A percentile compares a stretch with the other conserved stretches of the same genome.
phyloP scores from a whole-genome alignment of 106 monocot genomes.

The Xerophyta viscosa region DNA sequence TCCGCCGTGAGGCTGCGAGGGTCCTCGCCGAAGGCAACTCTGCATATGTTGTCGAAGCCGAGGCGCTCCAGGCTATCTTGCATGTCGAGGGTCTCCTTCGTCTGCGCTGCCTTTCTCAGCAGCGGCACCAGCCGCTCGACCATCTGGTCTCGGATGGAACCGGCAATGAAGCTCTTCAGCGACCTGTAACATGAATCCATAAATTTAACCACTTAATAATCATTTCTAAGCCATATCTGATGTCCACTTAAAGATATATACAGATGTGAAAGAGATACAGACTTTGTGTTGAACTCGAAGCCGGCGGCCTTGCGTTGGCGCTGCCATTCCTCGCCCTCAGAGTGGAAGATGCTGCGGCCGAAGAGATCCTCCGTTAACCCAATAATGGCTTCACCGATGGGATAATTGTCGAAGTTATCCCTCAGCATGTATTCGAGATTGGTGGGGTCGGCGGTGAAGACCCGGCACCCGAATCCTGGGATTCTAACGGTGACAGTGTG shows the following conservation, averaged over 20 bases:
- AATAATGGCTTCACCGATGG: slow-evolving; percentile 10
- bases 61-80: slow-evolving; percentile 40
- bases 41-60: slow-evolving; percentile 49
- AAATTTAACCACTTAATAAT: too few relatives aligned
- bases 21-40: slow-evolving; percentile 45
- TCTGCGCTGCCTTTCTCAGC: not conserved
- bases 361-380: slow-evolving; percentile 12
- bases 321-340: slow-evolving; percentile 17
- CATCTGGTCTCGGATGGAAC: not conserved
- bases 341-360: slow-evolving; percentile 22
- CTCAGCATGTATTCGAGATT: slow-evolving; percentile 5
- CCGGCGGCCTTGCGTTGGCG: slow-evolving; percentile 6
- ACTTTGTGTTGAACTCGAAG: not conserved
- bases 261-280: too few relatives aligned
- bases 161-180: not conserved
- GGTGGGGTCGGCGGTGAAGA: not conserved
- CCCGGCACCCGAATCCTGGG: not conserved
- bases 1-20: slow-evolving; percentile 21
- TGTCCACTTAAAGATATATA: too few relatives aligned
- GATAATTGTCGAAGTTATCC: not conserved
- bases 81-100: slow-evolving; percentile 16
- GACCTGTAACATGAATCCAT: not conserved
- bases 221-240: too few relatives aligned
- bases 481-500: slow-evolving; percentile 11
- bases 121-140: not conserved